phyloP scores from a whole-genome alignment of 768 basidiomycete genomes.

The Pseudohyphozyma bogoriensis region DNA sequence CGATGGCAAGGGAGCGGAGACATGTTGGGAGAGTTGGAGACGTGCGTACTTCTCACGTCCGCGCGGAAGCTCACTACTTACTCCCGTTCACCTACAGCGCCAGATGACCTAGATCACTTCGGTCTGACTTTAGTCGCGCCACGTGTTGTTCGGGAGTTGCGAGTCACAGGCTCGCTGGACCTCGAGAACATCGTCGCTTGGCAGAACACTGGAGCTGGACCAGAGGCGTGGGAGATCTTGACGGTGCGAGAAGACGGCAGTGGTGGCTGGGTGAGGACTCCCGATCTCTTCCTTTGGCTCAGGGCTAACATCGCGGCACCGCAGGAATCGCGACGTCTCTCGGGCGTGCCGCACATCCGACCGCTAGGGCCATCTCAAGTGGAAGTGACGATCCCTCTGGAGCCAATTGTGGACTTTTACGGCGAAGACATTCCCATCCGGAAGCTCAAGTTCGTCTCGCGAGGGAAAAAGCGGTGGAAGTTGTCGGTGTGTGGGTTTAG shows the following conservation, averaged over 20 bases:
- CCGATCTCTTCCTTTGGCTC: neutral
- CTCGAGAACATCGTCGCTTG: constrained; percentile 22
- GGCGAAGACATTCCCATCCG: constrained; percentile 7
- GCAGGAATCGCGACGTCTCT: constrained; percentile 12
- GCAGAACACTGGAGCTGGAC: constrained; percentile 13
- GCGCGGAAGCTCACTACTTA: neutral
- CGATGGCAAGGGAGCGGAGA: constrained; percentile 12
- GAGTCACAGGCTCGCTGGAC: constrained; percentile 15
- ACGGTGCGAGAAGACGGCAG: constrained; percentile 8
- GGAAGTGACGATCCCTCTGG: constrained; percentile 11
- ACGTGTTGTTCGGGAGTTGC: neutral
- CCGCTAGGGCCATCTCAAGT: neutral
- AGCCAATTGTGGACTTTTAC: constrained; percentile 10
- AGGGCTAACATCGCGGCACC: neutral
- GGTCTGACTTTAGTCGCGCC: constrained; percentile 21
- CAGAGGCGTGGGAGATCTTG: constrained; percentile 25
- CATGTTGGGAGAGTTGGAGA: constrained; percentile 18
- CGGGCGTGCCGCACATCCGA: neutral
- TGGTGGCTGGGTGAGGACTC: constrained; percentile 20
- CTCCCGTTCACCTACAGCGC: constrained; percentile 1
- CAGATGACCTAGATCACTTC: constrained; percentile 20
- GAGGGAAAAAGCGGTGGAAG: constrained; percentile 16
- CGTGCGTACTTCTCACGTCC: neutral
- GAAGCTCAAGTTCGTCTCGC: constrained; percentile 22
- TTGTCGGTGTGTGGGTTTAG: constrained; percentile 24